A percentile compares a stretch with the other conserved stretches of the same genome.
Evolutionary conservation across 306 rosid genomes (phyloP).

Genomic region (Trifolium fragiferum): DNA sequence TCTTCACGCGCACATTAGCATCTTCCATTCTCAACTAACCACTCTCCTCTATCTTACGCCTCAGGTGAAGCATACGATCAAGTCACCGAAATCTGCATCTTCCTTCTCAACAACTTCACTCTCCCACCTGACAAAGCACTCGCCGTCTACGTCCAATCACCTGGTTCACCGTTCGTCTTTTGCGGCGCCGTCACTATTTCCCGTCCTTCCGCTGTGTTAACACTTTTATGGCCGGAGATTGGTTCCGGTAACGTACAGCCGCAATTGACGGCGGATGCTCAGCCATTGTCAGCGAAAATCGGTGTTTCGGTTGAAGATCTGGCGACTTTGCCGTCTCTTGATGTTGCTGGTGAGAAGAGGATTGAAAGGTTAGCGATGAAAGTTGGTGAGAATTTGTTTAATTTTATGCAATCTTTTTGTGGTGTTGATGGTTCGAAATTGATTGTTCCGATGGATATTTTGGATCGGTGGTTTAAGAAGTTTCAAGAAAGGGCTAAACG

Average conservation of each 20-base stretch:
- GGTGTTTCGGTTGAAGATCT: slow-evolving; percentile 91
- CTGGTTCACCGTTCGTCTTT: slow-evolving; percentile 79
- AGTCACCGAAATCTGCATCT: slow-evolving; percentile 77
- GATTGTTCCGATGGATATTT: slow-evolving; percentile 91
- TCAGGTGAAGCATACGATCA: slow-evolving; percentile 86
- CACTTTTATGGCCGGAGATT: slow-evolving; percentile 80
- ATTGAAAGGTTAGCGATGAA: slow-evolving; percentile 80
- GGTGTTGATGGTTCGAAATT: slow-evolving; percentile 84
- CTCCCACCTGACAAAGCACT: slow-evolving; percentile 93
- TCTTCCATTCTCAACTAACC: not conserved
- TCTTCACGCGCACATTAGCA: slow-evolving; percentile 10
- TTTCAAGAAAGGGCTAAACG: slow-evolving; percentile 83
- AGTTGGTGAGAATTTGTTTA: slow-evolving; percentile 87
- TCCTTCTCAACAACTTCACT: slow-evolving; percentile 75
- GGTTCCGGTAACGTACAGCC: slow-evolving; percentile 46
- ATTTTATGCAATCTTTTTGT: slow-evolving; percentile 92
- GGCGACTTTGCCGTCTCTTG: slow-evolving; percentile 84
- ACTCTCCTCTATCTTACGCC: slow-evolving; percentile 39
- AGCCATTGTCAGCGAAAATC: slow-evolving; percentile 75
- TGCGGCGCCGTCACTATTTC: slow-evolving; percentile 78
- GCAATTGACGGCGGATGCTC: slow-evolving; percentile 72
- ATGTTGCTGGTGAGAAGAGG: slow-evolving; percentile 62
- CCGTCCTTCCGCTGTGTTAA: slow-evolving; percentile 81
- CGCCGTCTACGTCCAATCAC: slow-evolving; percentile 88
- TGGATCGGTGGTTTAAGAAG: slow-evolving; percentile 94